Evolutionary conservation across 768 basidiomycete species (phyloP), one percentile per base, ranked within the genome.

Genomic region (Crassisporium funariophilum): DNA sequence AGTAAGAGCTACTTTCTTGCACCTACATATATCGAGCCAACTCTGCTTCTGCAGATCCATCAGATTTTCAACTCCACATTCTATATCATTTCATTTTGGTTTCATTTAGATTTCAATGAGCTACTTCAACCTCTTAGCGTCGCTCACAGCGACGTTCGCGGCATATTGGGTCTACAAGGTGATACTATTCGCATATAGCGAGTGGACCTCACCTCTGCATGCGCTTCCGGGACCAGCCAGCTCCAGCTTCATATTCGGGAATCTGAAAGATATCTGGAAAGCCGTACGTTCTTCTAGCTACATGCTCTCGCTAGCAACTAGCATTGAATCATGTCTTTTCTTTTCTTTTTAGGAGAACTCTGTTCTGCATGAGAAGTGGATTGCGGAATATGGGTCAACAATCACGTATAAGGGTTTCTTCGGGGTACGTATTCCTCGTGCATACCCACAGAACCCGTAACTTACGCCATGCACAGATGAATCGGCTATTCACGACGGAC

Each of bases 401-500:
- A 45, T 82, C 41, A 68, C 53, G 41, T 81, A 75, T 52, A 69
- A 68, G 41, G 65, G 60, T 0, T 58, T 79, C 7, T 65, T 82
- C 15, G 69, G 69, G 13, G 82, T 80, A 47, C 44, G 72, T 61
- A 24, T 27, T 31, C 34, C 2, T 39, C 19, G 9, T 13, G 49
- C 37, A 35, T 20, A 23, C 35, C 6, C 35, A 17, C 9, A 12
- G 17, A 35, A 19, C 16, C 21, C 24, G 11, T 41, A 11, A 7
- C 22, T 44, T 35, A 20, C 23, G 4, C 25, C 13, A 17, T 23
- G 12, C 34, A 19, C 49, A 74, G 71, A 52, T 55, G 45, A 59
- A 54, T 21, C 72, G 77, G 5, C 61, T 88, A 8, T 75, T 74
- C 58, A 86, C 84, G 0, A 60, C 71, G 41, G 89, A 90, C 55